These are phyloP conservation scores for Sporisorium exsertum DNA, from an alignment of 1,284 basidiomycete species.

Conservation along the genomic window DNA sequence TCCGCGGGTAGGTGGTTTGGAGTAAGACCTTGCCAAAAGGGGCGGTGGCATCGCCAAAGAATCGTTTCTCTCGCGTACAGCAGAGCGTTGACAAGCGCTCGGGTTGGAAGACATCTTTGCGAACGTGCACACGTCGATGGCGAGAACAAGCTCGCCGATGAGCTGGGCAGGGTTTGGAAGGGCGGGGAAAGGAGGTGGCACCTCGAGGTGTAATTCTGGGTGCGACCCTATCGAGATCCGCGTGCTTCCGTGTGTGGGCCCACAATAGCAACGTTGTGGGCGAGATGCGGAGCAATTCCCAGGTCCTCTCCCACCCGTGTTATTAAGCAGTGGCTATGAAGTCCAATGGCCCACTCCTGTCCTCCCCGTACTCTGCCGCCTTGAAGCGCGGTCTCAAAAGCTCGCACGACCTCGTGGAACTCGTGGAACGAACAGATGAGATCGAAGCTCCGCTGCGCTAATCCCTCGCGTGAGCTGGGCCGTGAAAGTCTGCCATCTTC, in stretches of 20 bases:
- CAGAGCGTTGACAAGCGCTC: neutral
- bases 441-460: conserved; percentile 5
- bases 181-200: conserved; percentile 14
- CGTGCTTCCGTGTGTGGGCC: neutral
- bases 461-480: neutral
- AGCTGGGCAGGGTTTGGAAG: conserved; percentile 2
- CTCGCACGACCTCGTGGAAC: conserved; percentile 5
- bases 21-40: conserved; percentile 7
- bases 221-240: neutral
- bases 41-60: neutral
- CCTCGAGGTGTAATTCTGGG: conserved; percentile 4
- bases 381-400: neutral
- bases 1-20: conserved; percentile 13
- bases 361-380: neutral
- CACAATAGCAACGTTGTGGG: neutral
- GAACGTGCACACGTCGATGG: conserved; percentile 17
- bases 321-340: neutral
- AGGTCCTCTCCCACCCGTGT: neutral
- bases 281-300: neutral
- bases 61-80: neutral
- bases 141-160: conserved; percentile 4
- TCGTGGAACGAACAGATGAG: neutral
- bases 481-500: neutral
- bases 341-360: neutral
- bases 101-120: conserved; percentile 6